Conservation (phyloP, 2,329 filamentous ascomycete species). For the Talaromyces sp. region DNA sequence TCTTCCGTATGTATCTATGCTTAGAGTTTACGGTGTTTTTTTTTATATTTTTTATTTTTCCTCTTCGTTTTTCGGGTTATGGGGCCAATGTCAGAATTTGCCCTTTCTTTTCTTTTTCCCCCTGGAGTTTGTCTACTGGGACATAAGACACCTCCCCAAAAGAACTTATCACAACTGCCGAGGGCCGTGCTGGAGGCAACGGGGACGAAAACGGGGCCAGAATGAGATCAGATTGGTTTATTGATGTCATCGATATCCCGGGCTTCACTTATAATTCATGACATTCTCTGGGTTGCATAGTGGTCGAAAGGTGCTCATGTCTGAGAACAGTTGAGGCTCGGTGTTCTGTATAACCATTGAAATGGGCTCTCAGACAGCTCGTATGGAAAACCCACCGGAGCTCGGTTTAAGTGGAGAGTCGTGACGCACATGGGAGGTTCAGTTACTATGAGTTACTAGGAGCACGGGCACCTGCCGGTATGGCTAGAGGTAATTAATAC, state of each 20-base stretch:
- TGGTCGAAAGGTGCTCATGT: no score
- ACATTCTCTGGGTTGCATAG: no score
- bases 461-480: no score
- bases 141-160: no score
- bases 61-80: background rate
- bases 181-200: background rate
- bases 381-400: constrained; percentile 19
- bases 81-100: background rate
- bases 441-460: background rate
- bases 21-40: constrained; percentile 1
- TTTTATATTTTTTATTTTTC: no score
- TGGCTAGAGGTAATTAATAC: background rate
- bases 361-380: background rate
- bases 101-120: background rate
- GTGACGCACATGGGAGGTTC: constrained; percentile 22
- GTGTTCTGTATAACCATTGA: background rate
- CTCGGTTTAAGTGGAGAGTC: constrained; percentile 25
- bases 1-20: no score
- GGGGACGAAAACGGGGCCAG: background rate
- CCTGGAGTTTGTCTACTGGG: no score
- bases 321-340: background rate
- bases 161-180: background rate
- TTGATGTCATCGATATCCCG: no score
- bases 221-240: background rate
- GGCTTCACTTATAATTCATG: no score